phyloP scores from a whole-genome alignment of 331 rosid species.

The Ulmus americana region DNA sequence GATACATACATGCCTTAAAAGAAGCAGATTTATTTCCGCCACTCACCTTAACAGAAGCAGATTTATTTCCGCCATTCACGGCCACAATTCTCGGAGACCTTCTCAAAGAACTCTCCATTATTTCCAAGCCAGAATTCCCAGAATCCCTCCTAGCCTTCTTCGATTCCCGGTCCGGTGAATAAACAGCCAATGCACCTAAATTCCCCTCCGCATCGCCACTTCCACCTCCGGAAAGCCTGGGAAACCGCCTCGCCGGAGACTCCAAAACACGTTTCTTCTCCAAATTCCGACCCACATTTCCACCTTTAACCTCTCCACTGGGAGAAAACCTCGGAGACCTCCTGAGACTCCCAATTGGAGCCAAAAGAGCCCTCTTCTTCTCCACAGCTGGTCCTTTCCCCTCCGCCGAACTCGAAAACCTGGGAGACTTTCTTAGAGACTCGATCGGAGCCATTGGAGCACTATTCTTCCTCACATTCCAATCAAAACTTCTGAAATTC shows the following conservation, averaged over 20 bases:
- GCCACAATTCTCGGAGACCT: constrained; percentile 36
- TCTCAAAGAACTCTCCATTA: constrained; percentile 14
- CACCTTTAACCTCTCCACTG: neutral
- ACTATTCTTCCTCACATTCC: neutral
- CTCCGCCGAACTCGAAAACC: neutral
- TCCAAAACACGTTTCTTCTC: neutral
- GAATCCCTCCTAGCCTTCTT: constrained; percentile 6
- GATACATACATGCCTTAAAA: constrained; percentile 1
- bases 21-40: neutral
- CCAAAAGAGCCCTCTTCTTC: neutral
- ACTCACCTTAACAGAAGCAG: constrained; percentile 13
- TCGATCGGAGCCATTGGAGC: neutral
- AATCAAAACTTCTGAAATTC: neutral
- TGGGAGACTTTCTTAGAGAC: constrained; percentile 33
- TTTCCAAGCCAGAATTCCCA: constrained; percentile 1
- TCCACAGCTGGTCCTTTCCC: neutral
- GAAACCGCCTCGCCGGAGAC: constrained; percentile 12
- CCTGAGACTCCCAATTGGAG: neutral
- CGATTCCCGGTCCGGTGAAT: neutral
- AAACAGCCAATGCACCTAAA: neutral
- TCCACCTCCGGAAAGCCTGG: constrained; percentile 13
- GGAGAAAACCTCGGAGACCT: constrained; percentile 19
- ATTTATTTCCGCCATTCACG: neutral
- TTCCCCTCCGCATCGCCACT: neutral
- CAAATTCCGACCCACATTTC: constrained; percentile 10